phyloP scores from a whole-genome alignment of 2,329 filamentous ascomycete species.

The Cadophora sp. region DNA sequence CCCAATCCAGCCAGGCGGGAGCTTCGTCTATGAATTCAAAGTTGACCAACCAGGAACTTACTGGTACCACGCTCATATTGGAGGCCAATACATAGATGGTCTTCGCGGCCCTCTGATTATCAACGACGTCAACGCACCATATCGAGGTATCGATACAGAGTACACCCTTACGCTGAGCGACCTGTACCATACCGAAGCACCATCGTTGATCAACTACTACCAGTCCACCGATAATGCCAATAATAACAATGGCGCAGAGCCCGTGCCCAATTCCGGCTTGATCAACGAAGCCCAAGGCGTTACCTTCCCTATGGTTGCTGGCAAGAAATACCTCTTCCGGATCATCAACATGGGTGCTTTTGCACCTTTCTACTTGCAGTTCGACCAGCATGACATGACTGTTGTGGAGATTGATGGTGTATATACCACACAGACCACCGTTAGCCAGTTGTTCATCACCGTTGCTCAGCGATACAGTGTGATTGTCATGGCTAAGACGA shows the following conservation, averaged over 20 bases:
- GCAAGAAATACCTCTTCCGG: conserved; percentile 34
- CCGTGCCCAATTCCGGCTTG: conserved; percentile 30
- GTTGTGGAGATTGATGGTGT: conserved; percentile 58
- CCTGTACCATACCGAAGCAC: conserved; percentile 58
- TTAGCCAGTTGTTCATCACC: conserved; percentile 51
- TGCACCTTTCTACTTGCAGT: conserved; percentile 29
- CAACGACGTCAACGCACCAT: conserved; percentile 62
- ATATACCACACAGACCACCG: conserved; percentile 47
- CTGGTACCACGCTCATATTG: conserved; percentile 68
- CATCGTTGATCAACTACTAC: conserved; percentile 31
- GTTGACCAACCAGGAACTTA: conserved; percentile 54
- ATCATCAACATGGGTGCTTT: conserved; percentile 37
- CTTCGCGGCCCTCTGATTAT: conserved; percentile 67
- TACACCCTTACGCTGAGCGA: conserved; percentile 62
- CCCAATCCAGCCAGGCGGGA: conserved; percentile 42
- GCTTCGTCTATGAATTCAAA: conserved; percentile 36
- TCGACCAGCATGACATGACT: conserved; percentile 45
- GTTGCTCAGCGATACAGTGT: conserved; percentile 55
- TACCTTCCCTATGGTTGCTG: conserved; percentile 34
- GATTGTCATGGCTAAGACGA: conserved; percentile 52
- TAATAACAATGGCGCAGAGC: conserved; percentile 26
- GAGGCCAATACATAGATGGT: conserved; percentile 57
- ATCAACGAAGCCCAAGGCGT: conserved; percentile 31
- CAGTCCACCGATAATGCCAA: conserved; percentile 46
- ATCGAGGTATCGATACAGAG: conserved; percentile 48